These are phyloP conservation scores for Dalbergia oliveri DNA, from an alignment of 306 rosid species.

Conservation along the genomic window DNA sequence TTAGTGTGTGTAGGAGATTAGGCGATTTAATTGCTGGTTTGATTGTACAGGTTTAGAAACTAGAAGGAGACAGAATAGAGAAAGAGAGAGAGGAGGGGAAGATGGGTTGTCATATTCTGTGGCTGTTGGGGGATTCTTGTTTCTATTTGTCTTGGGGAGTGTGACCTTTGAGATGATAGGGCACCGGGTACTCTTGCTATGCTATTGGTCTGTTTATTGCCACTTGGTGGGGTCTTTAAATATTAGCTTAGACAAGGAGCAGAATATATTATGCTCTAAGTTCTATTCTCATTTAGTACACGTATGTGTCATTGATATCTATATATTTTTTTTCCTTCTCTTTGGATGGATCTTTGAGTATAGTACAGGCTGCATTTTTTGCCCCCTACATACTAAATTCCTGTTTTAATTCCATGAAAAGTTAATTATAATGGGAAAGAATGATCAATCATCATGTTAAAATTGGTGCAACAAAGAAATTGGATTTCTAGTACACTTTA, in stretches of 20 bases:
- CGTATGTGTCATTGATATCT: neutral
- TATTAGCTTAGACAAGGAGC: slow-evolving; percentile 39
- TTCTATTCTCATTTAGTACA: neutral
- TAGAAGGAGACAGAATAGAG: slow-evolving; percentile 18
- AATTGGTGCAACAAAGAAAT: neutral
- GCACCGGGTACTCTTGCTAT: slow-evolving; percentile 53
- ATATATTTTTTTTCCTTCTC: neutral
- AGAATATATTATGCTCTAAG: slow-evolving; percentile 28
- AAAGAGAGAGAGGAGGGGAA: neutral
- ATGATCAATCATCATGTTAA: neutral
- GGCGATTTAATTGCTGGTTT: slow-evolving; percentile 52
- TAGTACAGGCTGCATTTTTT: neutral
- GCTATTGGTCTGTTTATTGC: slow-evolving; percentile 47
- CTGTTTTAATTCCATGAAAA: neutral
- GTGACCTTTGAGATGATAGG: slow-evolving; percentile 51
- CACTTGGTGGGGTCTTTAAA: slow-evolving; percentile 25
- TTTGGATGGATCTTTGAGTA: neutral
- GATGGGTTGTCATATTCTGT: slow-evolving; percentile 58
- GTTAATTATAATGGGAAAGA: neutral
- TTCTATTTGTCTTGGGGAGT: slow-evolving; percentile 49
- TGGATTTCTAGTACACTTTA: too few species aligned
- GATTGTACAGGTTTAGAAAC: slow-evolving; percentile 53
- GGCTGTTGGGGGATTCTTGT: slow-evolving; percentile 56
- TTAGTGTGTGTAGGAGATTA: slow-evolving; percentile 57
- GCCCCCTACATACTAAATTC: neutral